Evolutionary conservation across 768 basidiomycete genomes (phyloP).

Genomic region (Agaricus sinodeliciosus): DNA sequence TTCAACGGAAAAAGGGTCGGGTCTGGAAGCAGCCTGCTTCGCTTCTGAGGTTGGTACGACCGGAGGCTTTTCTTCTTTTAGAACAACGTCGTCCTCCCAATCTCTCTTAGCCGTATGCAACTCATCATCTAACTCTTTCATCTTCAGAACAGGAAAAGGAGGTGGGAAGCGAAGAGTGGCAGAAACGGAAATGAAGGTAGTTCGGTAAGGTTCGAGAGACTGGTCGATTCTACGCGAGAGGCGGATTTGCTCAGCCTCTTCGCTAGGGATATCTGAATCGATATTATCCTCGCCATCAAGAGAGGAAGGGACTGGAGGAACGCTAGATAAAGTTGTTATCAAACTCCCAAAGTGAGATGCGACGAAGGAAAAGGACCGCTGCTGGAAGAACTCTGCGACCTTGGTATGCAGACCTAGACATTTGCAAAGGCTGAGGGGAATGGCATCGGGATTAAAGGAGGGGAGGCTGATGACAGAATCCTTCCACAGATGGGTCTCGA

Average conservation of each 20-base stretch:
- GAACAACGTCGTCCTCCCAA: constrained; percentile 85
- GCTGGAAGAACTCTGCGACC: constrained; percentile 14
- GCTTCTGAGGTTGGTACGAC: constrained; percentile 35
- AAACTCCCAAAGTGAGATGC: constrained; percentile 5
- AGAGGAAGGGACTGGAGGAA: background rate
- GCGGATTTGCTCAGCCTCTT: constrained; percentile 62
- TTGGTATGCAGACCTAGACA: constrained; percentile 21
- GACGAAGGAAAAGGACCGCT: constrained; percentile 12
- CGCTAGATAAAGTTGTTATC: background rate
- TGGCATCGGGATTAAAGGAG: constrained; percentile 57
- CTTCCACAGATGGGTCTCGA: constrained; percentile 93
- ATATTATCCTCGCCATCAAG: constrained; percentile 25
- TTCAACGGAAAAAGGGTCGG: background rate
- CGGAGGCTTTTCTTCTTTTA: constrained; percentile 62
- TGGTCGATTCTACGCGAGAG: constrained; percentile 75
- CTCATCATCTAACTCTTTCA: constrained; percentile 83
- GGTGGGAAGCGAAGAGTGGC: constrained; percentile 89
- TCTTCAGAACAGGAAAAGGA: constrained; percentile 79
- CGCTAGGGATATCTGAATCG: constrained; percentile 47
- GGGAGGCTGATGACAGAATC: constrained; percentile 78
- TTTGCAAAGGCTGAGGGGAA: constrained; percentile 35
- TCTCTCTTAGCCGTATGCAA: constrained; percentile 62
- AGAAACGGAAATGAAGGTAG: constrained; percentile 89
- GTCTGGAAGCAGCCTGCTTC: constrained; percentile 16
- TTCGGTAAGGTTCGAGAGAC: constrained; percentile 76